A percentile compares a stretch with the other conserved stretches of the same genome.
These are phyloP conservation scores for Irpex rosettiformis DNA, from an alignment of 1,284 basidiomycete genomes.

Conservation along the genomic window DNA sequence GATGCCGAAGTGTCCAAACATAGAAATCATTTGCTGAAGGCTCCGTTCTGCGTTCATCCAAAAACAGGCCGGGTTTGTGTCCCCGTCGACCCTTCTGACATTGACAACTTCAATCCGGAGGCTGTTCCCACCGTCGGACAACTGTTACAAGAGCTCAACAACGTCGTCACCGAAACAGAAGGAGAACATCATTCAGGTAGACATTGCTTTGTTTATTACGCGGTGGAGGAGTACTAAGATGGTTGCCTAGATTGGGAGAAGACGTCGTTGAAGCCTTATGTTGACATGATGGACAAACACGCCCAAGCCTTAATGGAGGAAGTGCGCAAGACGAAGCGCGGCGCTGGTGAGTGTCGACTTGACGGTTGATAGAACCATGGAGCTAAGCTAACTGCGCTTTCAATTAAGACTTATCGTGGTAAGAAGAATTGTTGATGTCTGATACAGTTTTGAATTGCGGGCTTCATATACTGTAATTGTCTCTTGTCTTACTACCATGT, in stretches of 20 bases:
- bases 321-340: conserved; percentile 49
- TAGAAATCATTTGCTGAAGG: conserved; percentile 96
- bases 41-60: conserved; percentile 96
- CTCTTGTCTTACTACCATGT: not conserved
- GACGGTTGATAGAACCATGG: not conserved
- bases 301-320: conserved; percentile 56
- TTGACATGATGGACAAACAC: conserved; percentile 87
- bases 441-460: not conserved
- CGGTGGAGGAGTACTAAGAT: not conserved
- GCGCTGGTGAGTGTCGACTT: conserved; percentile 31
- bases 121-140: conserved; percentile 84
- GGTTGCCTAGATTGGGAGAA: conserved; percentile 55
- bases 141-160: conserved; percentile 77
- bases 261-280: conserved; percentile 83
- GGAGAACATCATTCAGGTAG: conserved; percentile 50
- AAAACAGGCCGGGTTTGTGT: conserved; percentile 96
- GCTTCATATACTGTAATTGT: not conserved
- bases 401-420: conserved; percentile 7
- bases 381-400: not conserved
- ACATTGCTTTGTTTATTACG: conserved; percentile 7
- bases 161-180: conserved; percentile 28
- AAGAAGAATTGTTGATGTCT: not conserved
- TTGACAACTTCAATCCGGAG: conserved; percentile 87
- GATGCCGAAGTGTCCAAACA: conserved; percentile 98
- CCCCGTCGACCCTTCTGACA: conserved; percentile 76